phyloP scores from a whole-genome alignment of 495 filamentous ascomycete genomes.

The Hyaloscypha variabilis region DNA sequence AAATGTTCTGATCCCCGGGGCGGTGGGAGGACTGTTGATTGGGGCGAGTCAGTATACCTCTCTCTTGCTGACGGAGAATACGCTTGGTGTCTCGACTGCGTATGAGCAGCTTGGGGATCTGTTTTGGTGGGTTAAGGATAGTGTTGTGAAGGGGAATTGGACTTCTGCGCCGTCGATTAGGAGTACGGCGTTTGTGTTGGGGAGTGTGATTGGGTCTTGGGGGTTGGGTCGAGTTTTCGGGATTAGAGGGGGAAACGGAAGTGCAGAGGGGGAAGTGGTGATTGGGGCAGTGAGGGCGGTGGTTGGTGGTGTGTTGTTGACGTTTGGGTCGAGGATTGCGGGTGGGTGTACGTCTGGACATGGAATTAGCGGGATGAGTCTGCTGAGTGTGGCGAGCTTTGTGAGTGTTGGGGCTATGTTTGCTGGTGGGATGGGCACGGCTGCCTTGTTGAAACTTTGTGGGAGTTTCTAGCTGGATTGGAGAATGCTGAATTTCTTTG shows the following conservation, averaged over 20 bases:
- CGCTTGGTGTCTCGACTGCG: slow-evolving; percentile 53
- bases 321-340: slow-evolving; percentile 54
- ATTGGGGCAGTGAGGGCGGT: slow-evolving; percentile 35
- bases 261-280: slow-evolving; percentile 14
- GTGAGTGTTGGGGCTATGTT: slow-evolving; percentile 53
- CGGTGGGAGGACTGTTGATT: slow-evolving; percentile 51
- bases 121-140: slow-evolving; percentile 39
- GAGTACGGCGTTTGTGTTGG: slow-evolving; percentile 44
- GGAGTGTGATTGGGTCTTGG: slow-evolving; percentile 45
- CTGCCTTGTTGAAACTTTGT: background rate
- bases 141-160: background rate
- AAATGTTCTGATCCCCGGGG: slow-evolving; percentile 31
- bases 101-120: slow-evolving; percentile 54
- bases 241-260: background rate
- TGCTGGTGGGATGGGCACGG: slow-evolving; percentile 40
- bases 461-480: background rate
- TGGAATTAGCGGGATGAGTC: slow-evolving; percentile 57
- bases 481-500: too few relatives aligned
- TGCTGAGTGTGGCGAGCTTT: slow-evolving; percentile 53
- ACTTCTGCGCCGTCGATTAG: slow-evolving; percentile 31
- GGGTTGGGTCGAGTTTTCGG: slow-evolving; percentile 10
- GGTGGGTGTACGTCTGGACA: slow-evolving; percentile 64
- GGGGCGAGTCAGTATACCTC: slow-evolving; percentile 49
- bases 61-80: slow-evolving; percentile 39
- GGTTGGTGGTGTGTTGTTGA: slow-evolving; percentile 52